A percentile compares a stretch with the other conserved stretches of the same genome.
Conservation (phyloP, 352 stramenopile species). For the Phytopythium litorale region DNA sequence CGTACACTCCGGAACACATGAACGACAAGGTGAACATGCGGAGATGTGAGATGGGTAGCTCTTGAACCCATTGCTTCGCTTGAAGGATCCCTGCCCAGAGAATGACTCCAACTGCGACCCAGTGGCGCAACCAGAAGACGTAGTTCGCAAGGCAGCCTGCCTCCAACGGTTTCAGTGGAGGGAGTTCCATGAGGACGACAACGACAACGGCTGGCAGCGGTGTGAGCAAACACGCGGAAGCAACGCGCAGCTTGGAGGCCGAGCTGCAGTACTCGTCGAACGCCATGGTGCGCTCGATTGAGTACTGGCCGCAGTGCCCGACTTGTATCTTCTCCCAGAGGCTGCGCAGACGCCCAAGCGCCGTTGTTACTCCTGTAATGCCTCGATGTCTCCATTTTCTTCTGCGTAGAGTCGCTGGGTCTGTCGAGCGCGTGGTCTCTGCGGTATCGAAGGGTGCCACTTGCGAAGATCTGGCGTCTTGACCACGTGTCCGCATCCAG, state of each 20-base stretch:
- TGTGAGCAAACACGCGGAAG: conserved; percentile 11
- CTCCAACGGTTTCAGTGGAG: conserved; percentile 9
- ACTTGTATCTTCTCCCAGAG: too few species aligned
- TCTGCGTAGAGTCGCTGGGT: too few species aligned
- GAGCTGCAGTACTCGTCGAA: conserved; percentile 24
- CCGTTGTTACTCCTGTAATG: too few species aligned
- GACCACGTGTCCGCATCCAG: too few species aligned
- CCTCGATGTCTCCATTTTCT: too few species aligned
- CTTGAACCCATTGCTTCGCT: conserved; percentile 19
- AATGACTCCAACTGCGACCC: conserved; percentile 7
- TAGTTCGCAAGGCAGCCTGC: conserved; percentile 20
- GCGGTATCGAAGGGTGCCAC: too few species aligned
- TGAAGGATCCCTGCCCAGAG: conserved; percentile 13
- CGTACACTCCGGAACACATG: conserved; percentile 8
- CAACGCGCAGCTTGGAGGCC: conserved; percentile 8
- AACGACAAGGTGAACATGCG: conserved; percentile 14
- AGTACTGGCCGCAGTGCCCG: conserved; percentile 32
- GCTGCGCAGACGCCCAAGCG: too few species aligned
- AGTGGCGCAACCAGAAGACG: conserved; percentile 26
- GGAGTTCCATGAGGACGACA: conserved; percentile 11
- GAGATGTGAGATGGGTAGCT: conserved; percentile 15
- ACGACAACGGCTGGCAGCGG: conserved; percentile 15
- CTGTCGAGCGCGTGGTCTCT: too few species aligned
- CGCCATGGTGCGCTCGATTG: conserved; percentile 23
- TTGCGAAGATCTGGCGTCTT: too few species aligned